These are phyloP conservation scores for Phytophthora rubi DNA, from an alignment of 352 stramenopile genomes.

Conservation along the genomic window DNA sequence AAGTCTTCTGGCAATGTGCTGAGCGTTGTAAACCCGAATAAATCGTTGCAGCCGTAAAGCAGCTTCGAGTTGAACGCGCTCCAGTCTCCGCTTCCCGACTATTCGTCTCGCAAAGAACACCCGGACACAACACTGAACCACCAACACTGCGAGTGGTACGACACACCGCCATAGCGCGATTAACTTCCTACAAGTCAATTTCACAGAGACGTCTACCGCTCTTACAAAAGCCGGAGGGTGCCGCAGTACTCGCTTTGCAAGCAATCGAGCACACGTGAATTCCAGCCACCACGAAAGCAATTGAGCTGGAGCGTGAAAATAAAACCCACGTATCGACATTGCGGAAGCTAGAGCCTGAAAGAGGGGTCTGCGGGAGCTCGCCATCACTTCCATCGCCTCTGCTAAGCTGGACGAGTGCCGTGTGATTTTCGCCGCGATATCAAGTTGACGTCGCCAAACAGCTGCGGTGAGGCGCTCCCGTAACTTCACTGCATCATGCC, in stretches of 20 bases:
- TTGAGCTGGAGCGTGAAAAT: slow-evolving; percentile 43
- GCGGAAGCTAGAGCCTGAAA: slow-evolving; percentile 12
- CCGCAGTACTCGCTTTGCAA: slow-evolving; percentile 42
- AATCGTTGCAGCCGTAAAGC: slow-evolving; percentile 49
- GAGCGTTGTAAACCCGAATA: slow-evolving; percentile 51
- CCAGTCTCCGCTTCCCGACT: slow-evolving; percentile 29
- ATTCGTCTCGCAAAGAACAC: slow-evolving; percentile 34
- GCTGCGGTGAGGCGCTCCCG: slow-evolving; percentile 26
- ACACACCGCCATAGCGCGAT: slow-evolving; percentile 35
- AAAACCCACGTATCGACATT: slow-evolving; percentile 23
- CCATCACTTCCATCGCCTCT: slow-evolving; percentile 4
- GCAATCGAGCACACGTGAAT: slow-evolving; percentile 31
- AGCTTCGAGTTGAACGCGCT: slow-evolving; percentile 28
- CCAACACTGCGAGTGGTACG: slow-evolving; percentile 25
- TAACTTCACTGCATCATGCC: slow-evolving; percentile 31
- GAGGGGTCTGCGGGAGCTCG: neutral
- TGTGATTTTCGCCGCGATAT: slow-evolving; percentile 52
- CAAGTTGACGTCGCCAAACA: slow-evolving; percentile 53
- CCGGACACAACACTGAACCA: slow-evolving; percentile 48
- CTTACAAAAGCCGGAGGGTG: slow-evolving; percentile 44
- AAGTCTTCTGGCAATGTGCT: slow-evolving; percentile 31
- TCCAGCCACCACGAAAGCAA: slow-evolving; percentile 53
- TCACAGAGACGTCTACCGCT: slow-evolving; percentile 50
- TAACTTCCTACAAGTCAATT: slow-evolving; percentile 32
- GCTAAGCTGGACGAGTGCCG: slow-evolving; percentile 20